Evolutionary conservation across 1,284 basidiomycete genomes (phyloP).

Genomic region (Heterobasidion annosum): DNA sequence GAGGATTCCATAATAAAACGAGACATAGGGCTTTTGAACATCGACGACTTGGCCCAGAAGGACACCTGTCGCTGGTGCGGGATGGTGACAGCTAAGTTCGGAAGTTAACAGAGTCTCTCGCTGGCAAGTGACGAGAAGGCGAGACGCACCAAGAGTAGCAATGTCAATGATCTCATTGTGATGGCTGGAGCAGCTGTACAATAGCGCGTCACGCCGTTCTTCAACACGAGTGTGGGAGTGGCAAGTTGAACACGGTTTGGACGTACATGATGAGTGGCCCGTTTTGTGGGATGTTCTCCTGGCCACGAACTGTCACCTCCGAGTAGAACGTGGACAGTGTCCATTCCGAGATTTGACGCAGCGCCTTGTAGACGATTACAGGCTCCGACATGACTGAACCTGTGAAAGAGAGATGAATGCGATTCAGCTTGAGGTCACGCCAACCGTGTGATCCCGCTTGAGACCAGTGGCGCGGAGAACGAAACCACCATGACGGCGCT

Average conservation of each 20-base stretch:
- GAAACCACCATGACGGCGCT: no score
- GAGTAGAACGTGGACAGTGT: conserved; percentile 60
- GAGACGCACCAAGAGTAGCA: conserved; percentile 30
- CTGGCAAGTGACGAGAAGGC: background rate
- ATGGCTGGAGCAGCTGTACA: conserved; percentile 45
- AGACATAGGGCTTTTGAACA: conserved; percentile 55
- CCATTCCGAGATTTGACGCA: conserved; percentile 61
- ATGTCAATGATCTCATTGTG: conserved; percentile 67
- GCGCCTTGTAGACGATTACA: conserved; percentile 47
- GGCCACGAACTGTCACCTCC: conserved; percentile 54
- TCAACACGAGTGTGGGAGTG: background rate
- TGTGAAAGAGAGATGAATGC: no score
- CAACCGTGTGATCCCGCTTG: no score
- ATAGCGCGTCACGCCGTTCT: background rate
- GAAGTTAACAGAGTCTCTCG: background rate
- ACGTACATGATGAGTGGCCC: conserved; percentile 55
- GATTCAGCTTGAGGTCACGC: no score
- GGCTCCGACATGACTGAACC: conserved; percentile 20
- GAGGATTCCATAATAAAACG: conserved; percentile 53
- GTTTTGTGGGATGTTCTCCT: conserved; percentile 45
- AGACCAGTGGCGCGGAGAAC: no score
- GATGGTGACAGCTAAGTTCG: conserved; percentile 37
- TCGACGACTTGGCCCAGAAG: conserved; percentile 64
- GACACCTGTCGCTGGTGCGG: conserved; percentile 55
- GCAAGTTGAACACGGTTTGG: background rate